phyloP scores from a whole-genome alignment of 2,329 filamentous ascomycete species.

The Epicoccum nigrum region DNA sequence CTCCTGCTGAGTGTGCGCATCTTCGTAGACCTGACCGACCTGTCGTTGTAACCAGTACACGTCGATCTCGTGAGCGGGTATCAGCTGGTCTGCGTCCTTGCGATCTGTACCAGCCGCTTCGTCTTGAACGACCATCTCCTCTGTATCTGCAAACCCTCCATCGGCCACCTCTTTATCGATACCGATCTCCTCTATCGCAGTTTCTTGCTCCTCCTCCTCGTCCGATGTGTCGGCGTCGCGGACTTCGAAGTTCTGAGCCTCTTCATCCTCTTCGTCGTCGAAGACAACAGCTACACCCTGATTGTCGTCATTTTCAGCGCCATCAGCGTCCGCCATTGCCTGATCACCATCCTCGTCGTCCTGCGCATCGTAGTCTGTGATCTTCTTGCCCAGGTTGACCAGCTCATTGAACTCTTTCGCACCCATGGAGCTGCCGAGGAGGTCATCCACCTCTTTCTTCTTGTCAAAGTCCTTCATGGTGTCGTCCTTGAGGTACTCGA shows the following conservation, averaged over 20 bases:
- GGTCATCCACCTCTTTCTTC: conserved; percentile 96
- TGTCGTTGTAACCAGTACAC: conserved; percentile 97
- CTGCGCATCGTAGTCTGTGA: conserved; percentile 96
- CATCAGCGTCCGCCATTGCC: conserved; percentile 65
- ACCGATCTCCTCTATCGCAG: conserved; percentile 64
- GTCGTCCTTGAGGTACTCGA: conserved; percentile 94
- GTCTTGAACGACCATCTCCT: conserved; percentile 84
- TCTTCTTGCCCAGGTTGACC: conserved; percentile 96
- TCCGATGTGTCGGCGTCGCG: conserved; percentile 84
- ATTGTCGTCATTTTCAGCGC: conserved; percentile 77
- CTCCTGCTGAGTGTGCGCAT: conserved; percentile 90
- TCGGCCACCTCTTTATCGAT: conserved; percentile 57
- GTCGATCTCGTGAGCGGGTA: conserved; percentile 89
- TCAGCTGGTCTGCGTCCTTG: conserved; percentile 59
- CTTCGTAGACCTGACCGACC: conserved; percentile 84
- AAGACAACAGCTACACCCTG: conserved; percentile 98
- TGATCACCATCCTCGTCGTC: conserved; percentile 83
- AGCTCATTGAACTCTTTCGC: conserved; percentile 96
- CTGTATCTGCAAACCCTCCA: conserved; percentile 61
- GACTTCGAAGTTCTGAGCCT: conserved; percentile 80
- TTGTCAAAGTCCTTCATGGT: conserved; percentile 97
- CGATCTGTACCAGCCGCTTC: conserved; percentile 54
- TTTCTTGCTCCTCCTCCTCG: conserved; percentile 69
- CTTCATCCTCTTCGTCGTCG: conserved; percentile 85
- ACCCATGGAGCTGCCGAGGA: conserved; percentile 80